Evolutionary conservation across 768 basidiomycete genomes (phyloP), one percentile per base, ranked within the genome.

Genomic region (Daedaleopsis nitida): DNA sequence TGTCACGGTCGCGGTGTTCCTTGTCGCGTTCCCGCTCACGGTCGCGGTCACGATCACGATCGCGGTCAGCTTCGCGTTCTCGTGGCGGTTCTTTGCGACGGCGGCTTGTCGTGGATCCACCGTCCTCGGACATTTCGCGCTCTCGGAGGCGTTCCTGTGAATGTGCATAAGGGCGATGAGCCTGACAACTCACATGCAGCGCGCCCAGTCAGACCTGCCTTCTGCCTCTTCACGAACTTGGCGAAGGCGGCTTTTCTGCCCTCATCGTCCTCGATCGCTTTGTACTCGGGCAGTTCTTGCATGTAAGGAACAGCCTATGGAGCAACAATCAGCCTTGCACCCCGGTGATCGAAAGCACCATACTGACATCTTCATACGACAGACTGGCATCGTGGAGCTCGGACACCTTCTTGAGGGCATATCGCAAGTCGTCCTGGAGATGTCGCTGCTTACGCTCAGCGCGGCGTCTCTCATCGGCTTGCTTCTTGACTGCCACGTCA

Each of bases 371-470:
- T 66, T 98, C 96, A 69, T 89, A 98, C 1, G 88, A 72, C 58
- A 87, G 70, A 32, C 76, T 84, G 52, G 95, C 72, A 65, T 96
- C 93, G 42, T 98, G 74, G 1, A 92, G 83, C 52, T 95, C 92
- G 0, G 91, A 73, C 8, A 96, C 78, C 72, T 96, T 96, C 77
- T 92, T 94, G 65, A 98, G 80, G 0, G 96, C 97, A 76, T 98
- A 97, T 7, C 97, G 88, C 39, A 99, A 80, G 70, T 98, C 97
- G 74, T 99, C 97, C 69, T 97, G 93, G 63, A 94, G 75, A 73
- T 96, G 91, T 27, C 96, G 83, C 59, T 89, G 86, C 68, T 83
- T 87, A 59, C 94, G 83, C 74, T 98, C 97, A 0, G 86, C 77
- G 38, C 94, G 84, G n/a, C 88, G 81, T 72, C 86, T 92, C 73